These are phyloP conservation scores for Botryotinia narcissicola DNA, from an alignment of 2,329 filamentous ascomycete species.

Conservation along the genomic window DNA sequence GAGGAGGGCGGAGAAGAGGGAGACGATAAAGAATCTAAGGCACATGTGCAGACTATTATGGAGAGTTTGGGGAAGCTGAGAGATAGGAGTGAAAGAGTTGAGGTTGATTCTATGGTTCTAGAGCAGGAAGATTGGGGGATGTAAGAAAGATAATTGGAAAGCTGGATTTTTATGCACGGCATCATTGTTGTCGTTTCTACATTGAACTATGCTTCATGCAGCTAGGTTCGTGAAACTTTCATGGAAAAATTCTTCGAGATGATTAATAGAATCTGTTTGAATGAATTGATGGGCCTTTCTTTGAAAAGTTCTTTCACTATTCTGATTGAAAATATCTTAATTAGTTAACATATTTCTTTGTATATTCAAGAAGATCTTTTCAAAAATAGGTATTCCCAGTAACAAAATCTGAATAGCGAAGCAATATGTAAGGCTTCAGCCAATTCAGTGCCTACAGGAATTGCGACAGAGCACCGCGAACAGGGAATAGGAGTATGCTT, in stretches of 20 bases:
- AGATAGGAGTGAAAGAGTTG: not conserved
- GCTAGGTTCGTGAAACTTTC: not conserved
- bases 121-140: not conserved
- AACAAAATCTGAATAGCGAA: not conserved
- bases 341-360: not conserved
- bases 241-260: not conserved
- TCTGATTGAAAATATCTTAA: not conserved
- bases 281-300: not conserved
- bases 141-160: not conserved
- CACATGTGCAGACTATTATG: not conserved
- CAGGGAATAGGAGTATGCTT: not conserved
- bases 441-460: not conserved
- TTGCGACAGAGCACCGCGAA: accelerated
- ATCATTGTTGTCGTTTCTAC: not conserved
- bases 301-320: not conserved
- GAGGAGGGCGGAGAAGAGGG: not conserved
- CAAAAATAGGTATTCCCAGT: not conserved
- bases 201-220: not conserved
- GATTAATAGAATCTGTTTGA: not conserved
- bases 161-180: not conserved
- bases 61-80: not conserved
- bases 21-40: not conserved
- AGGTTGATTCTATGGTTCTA: not conserved
- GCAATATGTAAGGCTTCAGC: not conserved
- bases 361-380: not conserved